phyloP scores from a whole-genome alignment of 768 basidiomycete species.

The Hemileccinum impolitum region DNA sequence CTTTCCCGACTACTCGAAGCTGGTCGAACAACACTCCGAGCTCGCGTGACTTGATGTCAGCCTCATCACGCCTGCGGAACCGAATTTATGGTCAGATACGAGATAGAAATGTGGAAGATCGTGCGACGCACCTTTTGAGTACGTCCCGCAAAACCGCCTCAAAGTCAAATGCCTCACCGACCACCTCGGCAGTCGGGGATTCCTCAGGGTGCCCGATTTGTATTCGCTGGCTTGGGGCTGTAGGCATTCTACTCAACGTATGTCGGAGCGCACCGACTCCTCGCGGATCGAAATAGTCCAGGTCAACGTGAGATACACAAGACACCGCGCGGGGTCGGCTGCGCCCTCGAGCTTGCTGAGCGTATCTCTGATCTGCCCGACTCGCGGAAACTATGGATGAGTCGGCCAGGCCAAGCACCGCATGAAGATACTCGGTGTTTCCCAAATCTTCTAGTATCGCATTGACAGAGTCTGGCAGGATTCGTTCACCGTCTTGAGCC shows the following conservation, averaged over 20 bases:
- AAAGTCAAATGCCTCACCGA: constrained; percentile 31
- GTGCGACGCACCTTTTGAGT: constrained; percentile 18
- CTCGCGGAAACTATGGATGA: neutral
- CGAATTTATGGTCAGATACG: neutral
- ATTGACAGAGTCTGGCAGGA: constrained; percentile 1
- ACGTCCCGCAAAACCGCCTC: constrained; percentile 26
- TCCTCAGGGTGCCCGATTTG: neutral
- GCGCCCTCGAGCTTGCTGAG: neutral
- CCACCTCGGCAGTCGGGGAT: neutral
- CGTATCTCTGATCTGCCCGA: neutral
- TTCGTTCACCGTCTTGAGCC: neutral
- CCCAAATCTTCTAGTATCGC: constrained; percentile 5
- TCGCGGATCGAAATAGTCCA: constrained; percentile 53
- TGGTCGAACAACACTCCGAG: constrained; percentile 61
- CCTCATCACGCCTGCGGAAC: constrained; percentile 41
- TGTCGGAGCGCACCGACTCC: constrained; percentile 36
- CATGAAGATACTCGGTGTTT: constrained; percentile 15
- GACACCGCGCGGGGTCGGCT: constrained; percentile 2
- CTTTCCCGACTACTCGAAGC: constrained; percentile 58
- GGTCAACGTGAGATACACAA: constrained; percentile 34
- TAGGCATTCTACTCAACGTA: constrained; percentile 15
- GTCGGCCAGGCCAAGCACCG: constrained; percentile 6
- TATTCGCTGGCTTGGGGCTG: constrained; percentile 5
- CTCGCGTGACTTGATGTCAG: constrained; percentile 48
- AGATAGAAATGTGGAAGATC: neutral